These are phyloP conservation scores for Berkeleyomyces rouxiae DNA, from an alignment of 2,329 filamentous ascomycete species.

Conservation along the genomic window DNA sequence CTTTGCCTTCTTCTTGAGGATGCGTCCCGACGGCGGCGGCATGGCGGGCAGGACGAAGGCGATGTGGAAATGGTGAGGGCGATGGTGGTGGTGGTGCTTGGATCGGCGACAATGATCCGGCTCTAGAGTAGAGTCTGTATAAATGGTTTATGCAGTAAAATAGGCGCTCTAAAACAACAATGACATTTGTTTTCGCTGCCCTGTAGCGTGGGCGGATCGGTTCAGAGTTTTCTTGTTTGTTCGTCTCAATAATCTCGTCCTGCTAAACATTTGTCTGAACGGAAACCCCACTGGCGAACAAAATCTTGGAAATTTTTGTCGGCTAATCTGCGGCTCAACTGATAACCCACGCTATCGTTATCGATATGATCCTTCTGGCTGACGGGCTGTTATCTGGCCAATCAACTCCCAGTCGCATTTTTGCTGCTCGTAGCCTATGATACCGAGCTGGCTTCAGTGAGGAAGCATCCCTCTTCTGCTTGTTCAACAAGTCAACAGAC, in stretches of 20 bases:
- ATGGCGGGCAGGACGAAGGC: constrained; percentile 17
- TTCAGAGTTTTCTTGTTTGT: neutral
- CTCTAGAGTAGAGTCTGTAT: no score
- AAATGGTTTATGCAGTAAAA: no score
- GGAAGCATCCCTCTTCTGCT: neutral
- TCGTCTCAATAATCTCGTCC: neutral
- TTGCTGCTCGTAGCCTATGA: neutral
- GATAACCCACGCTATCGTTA: constrained; percentile 13
- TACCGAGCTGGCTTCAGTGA: neutral
- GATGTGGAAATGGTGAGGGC: neutral
- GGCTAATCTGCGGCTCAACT: constrained; percentile 10
- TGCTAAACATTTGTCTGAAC: neutral
- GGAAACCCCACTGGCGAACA: constrained; percentile 9
- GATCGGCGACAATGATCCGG: no score
- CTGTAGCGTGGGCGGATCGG: no score
- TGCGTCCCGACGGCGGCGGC: constrained; percentile 48
- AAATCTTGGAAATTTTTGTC: constrained; percentile 13
- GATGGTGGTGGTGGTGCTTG: neutral
- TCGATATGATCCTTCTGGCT: neutral
- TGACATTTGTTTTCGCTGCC: no score
- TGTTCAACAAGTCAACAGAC: neutral
- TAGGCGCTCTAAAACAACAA: no score
- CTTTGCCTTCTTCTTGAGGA: constrained; percentile 54
- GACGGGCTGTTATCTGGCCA: constrained; percentile 11
- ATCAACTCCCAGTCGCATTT: constrained; percentile 11